Base-by-base conservation (phyloP, 2,329 filamentous ascomycete genomes). In the Chaetomiaceae sp. region DNA sequence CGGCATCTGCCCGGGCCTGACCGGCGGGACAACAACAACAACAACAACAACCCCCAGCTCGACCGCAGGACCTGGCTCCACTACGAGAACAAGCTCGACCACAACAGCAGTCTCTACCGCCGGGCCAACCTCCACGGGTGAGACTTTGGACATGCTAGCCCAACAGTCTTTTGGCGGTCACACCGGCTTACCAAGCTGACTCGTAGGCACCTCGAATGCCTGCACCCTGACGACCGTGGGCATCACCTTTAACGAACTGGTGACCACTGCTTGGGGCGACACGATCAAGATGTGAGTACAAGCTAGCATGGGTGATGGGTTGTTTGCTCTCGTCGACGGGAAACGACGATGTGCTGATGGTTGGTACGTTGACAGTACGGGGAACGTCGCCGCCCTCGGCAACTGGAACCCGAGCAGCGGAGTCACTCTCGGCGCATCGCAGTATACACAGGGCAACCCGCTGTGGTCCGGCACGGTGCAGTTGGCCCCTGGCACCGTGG, bases 381-480 rank as follows among this genome's bases (percentile, higher is more conserved):
- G 62, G 21, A 60, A 60, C 48, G 50, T 55, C 19, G 30, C 60
- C 3, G 47, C 56, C n/a, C 60, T 84, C 4, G 79, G 80, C 0
- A 66, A 58, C 55, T 83, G 80, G 79, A 66, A 72, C 35, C 65
- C 72, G 0, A 57, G 54, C 17, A 65, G 64, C 14, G 78, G 73
- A 1, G 56, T 80, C 2, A 59, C 73, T 1, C 64, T 83, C 8
- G 71, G 67, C 37, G 74, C 77, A 4, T 66, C 65, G 19, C 58
- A 69, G 21, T 83, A 82, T 58, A 78, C 74, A 3, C 56, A 60
- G 25, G 63, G 62, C 21, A 74, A 78, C 57, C 75, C 70, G 3
- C 53, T 80, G 3, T 83, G 80, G 80, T 69, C 61, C 19, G 69
- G 60, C 0, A 73, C 71, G 0, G 61, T 82, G 14, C 67, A 63